These are phyloP conservation scores for Metschnikowia rubicola DNA, from an alignment of 805 yeast genomes.

Conservation along the genomic window DNA sequence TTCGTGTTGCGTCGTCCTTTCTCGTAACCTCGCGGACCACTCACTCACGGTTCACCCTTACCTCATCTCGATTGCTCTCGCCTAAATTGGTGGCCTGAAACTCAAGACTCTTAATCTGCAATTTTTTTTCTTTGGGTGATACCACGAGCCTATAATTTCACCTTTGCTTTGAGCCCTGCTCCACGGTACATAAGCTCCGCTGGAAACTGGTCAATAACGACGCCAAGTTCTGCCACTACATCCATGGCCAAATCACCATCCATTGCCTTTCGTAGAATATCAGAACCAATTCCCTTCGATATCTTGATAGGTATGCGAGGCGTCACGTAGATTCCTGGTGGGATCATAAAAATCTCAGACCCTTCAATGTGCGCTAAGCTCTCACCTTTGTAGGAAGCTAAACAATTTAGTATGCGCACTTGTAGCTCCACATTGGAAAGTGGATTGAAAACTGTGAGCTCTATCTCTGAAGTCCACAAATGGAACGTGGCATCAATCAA, in stretches of 20 bases:
- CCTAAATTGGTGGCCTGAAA: not conserved
- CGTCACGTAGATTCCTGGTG: slow-evolving; percentile 52
- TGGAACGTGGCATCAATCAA: slow-evolving; percentile 51
- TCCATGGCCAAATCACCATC: slow-evolving; percentile 49
- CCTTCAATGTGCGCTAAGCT: slow-evolving; percentile 44
- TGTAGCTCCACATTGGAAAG: slow-evolving; percentile 42
- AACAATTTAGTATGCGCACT: slow-evolving; percentile 43
- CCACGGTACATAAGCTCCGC: slow-evolving; percentile 47
- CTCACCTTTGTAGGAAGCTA: slow-evolving; percentile 46
- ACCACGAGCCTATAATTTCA: slow-evolving; percentile 20
- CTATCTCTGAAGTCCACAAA: slow-evolving; percentile 51
- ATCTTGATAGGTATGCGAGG: slow-evolving; percentile 49
- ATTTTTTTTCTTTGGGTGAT: not conserved
- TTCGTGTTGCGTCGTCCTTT: too few species aligned
- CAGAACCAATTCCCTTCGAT: slow-evolving; percentile 45
- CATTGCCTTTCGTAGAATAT: slow-evolving; percentile 47
- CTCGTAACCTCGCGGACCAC: not conserved
- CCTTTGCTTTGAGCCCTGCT: slow-evolving; percentile 38
- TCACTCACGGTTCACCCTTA: not conserved
- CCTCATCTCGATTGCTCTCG: not conserved
- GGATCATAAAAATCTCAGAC: slow-evolving; percentile 40
- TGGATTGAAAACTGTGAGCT: slow-evolving; percentile 54
- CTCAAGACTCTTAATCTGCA: too few species aligned
- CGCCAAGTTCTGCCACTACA: slow-evolving; percentile 41
- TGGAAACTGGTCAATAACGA: slow-evolving; percentile 38